Evolutionary conservation across 352 stramenopile genomes (phyloP).

Genomic region (Phytophthora rubi): DNA sequence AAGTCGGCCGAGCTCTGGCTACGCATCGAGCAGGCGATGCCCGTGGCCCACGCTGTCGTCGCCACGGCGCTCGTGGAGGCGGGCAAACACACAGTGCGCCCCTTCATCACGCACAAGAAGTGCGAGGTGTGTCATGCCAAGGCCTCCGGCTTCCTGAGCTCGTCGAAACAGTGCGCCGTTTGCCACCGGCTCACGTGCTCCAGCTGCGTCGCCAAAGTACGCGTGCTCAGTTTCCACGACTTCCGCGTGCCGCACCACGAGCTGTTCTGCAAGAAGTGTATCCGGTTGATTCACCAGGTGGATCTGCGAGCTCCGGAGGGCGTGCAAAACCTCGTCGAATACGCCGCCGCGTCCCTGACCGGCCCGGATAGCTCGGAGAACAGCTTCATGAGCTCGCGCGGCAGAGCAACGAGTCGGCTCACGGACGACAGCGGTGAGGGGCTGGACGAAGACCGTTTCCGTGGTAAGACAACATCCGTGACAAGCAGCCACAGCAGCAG

Average conservation of each 20-base stretch:
- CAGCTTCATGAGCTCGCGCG: conserved; percentile 28
- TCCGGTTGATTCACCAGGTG: conserved; percentile 66
- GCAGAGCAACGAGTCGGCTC: conserved; percentile 30
- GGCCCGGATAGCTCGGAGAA: conserved; percentile 25
- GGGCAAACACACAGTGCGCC: conserved; percentile 39
- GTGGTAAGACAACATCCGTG: conserved; percentile 19
- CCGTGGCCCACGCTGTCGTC: conserved; percentile 58
- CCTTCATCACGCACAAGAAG: conserved; percentile 44
- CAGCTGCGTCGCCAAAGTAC: conserved; percentile 66
- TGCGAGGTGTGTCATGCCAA: conserved; percentile 74
- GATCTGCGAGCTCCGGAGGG: conserved; percentile 61
- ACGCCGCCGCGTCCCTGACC: conserved; percentile 45
- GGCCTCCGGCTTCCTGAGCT: conserved; percentile 59
- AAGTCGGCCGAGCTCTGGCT: conserved; percentile 82
- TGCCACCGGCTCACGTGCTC: conserved; percentile 70
- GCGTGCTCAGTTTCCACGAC: conserved; percentile 66
- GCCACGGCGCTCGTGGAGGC: conserved; percentile 65
- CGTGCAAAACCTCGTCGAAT: conserved; percentile 49
- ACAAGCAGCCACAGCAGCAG: conserved; percentile 43
- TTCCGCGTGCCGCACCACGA: conserved; percentile 58
- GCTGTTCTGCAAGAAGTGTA: conserved; percentile 76
- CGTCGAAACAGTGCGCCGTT: conserved; percentile 66
- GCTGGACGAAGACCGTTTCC: conserved; percentile 11
- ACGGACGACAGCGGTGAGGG: conserved; percentile 45
- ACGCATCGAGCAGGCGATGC: conserved; percentile 60